Base-by-base conservation (phyloP, 768 basidiomycete genomes). In the Hydnomerulius pinastri region DNA sequence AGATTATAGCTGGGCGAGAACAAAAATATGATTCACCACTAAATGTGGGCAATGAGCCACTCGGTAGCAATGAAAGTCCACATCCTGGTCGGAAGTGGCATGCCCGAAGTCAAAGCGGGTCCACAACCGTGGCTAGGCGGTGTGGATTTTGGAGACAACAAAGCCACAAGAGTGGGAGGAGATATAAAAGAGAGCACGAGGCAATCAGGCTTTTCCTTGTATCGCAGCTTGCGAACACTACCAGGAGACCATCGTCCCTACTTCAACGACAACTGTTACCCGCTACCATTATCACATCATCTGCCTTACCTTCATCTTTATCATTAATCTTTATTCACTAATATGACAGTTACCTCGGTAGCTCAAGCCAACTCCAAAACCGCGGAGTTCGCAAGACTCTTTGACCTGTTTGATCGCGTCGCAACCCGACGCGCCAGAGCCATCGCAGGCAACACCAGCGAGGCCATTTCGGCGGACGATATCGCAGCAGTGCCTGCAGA, bases 311-410 rank as follows among this genome's bases (percentile, higher is more conserved):
- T 29, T 20, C 38, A 13, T 21, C 33, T 24, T 38, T 9, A 39
- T 45, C 41, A 21, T 36, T 51, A 39, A 55, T 36, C 47, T 42
- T 28, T 25, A 30, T 53, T 41, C 35, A 37, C 35, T 46, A 41
- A 51, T 40, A 67, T 67, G 66, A 20, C 58, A 1, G 10, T 57
- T n/a, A 52, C 47, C 8, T 43, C 56, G 13, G 51, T 50, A 42
- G 56, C 60, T 30, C 44, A 66, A 35, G 58, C 63, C 33, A 66
- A 76, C 23, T 54, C 70, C 42, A 79, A 73, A 60, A 75, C 67
- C 9, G 74, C 76, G 33, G 82, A 83, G 43, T 79, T 82, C 54
- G 77, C 78, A 2, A 70, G 71, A 45, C 76, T 85, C 30, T 78
- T 81, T 50, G 71, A 76, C 33, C 63, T 80, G 45, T 82, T 82